Percentiles rank a stretch among this genome's conserved stretches.
Conservation (phyloP, 2,329 filamentous ascomycete species). For the Curvularia hawaiiensis region DNA sequence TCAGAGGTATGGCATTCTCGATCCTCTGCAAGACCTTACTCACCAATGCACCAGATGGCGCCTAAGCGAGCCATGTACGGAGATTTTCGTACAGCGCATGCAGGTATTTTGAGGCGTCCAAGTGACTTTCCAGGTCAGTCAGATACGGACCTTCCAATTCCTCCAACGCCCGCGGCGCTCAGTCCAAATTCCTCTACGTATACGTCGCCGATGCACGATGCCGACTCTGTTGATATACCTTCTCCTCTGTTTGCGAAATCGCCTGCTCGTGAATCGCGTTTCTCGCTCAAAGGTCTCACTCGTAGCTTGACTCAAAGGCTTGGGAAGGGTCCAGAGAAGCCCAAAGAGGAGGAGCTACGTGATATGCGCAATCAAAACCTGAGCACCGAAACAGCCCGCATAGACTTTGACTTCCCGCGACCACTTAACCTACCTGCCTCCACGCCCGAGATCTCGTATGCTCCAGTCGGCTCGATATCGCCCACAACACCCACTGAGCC, state of each 20-base stretch:
- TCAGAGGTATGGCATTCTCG: slow-evolving; percentile 22
- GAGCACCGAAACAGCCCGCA: slow-evolving; percentile 16
- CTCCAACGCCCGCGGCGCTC: slow-evolving; percentile 33
- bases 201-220: slow-evolving; percentile 33
- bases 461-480: slow-evolving; percentile 25
- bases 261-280: slow-evolving; percentile 31
- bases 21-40: background rate
- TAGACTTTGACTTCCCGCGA: slow-evolving; percentile 27
- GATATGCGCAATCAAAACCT: slow-evolving; percentile 23
- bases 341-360: slow-evolving; percentile 30
- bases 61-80: slow-evolving; percentile 38
- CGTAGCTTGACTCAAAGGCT: slow-evolving; percentile 37
- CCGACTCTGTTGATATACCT: slow-evolving; percentile 27
- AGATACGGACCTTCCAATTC: slow-evolving; percentile 26
- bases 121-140: slow-evolving; percentile 23
- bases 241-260: slow-evolving; percentile 29
- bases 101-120: slow-evolving; percentile 32
- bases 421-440: slow-evolving; percentile 27
- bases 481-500: slow-evolving; percentile 26
- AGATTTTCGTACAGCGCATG: slow-evolving; percentile 38
- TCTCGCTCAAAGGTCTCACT: slow-evolving; percentile 40
- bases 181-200: slow-evolving; percentile 38
- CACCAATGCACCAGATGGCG: slow-evolving; percentile 34
- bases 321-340: slow-evolving; percentile 19
- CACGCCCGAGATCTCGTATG: slow-evolving; percentile 24